A percentile compares a stretch with the other conserved stretches of the same genome.
phyloP scores from a whole-genome alignment of 148 eudicot species.

The Vaccinium macrocarpon region DNA sequence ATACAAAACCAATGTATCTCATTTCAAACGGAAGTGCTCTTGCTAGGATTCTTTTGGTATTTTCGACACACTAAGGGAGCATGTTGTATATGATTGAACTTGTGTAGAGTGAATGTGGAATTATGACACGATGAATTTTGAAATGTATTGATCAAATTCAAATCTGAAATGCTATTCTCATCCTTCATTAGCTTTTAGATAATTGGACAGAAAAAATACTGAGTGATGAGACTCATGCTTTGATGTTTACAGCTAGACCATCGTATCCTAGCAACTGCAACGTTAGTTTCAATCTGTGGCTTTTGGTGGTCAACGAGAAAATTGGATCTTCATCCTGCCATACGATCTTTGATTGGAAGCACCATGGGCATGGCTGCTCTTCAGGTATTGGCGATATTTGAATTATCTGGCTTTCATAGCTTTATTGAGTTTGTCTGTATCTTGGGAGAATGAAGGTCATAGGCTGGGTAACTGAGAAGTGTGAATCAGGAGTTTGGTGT shows the following conservation, averaged over 20 bases:
- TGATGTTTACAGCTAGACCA: conserved; percentile 71
- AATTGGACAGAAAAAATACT: neutral
- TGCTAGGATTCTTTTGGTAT: neutral
- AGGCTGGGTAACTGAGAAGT: neutral
- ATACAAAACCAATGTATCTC: neutral
- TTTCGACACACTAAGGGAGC: neutral
- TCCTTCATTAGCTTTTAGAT: neutral
- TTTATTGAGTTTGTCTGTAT: neutral
- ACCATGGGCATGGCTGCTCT: conserved; percentile 89
- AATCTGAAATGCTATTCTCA: neutral
- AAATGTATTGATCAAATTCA: neutral
- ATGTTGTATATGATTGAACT: neutral
- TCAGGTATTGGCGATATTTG: conserved; percentile 48
- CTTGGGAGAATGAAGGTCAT: neutral
- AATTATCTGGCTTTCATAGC: conserved; percentile 4
- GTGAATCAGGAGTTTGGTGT: neutral
- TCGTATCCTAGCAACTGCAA: conserved; percentile 87
- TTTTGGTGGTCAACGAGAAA: conserved; percentile 84
- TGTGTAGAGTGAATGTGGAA: neutral
- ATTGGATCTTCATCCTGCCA: conserved; percentile 86
- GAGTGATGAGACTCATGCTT: neutral
- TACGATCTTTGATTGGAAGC: conserved; percentile 69
- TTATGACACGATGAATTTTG: neutral
- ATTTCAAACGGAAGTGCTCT: neutral
- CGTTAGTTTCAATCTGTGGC: conserved; percentile 60